Base-by-base conservation (phyloP, 2,329 filamentous ascomycete species). In the Drechslerella stenobrocha region DNA sequence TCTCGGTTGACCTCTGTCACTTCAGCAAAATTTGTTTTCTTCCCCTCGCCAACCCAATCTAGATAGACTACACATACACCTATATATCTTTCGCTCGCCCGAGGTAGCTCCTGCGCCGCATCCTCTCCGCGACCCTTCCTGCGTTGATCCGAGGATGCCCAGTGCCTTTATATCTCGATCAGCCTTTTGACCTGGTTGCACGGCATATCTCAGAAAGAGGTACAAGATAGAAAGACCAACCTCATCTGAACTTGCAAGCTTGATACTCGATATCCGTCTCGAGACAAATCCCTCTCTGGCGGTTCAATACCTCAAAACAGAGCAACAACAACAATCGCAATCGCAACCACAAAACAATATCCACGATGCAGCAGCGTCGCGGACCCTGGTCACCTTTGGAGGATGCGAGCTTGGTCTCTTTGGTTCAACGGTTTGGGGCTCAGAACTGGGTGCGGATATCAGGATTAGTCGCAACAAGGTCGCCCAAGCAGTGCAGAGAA, bases 401-500 rank as follows among this genome's bases (percentile, higher is more conserved):
- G 77, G 90, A 95, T 75, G 78, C 81, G 50, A 80, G 82, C 67
- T 81, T 95, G 22, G 81, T 90, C 71, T 80, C 83, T 65, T 82
- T 92, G 22, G 87, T 95, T 69, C 80, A 82, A 47, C 80, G 81
- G 52, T 84, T 89, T 76, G 88, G 89, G 28, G 82, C 88, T 28
- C 82, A 88, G 75, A 93, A 96, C 81, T 97, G 92, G 92, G 90
- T 96, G 11, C 83, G 85, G 71, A 95, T 96, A 74, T 85, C 91
- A 26, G 80, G 85, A 56, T 81, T 85, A 71, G 85, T 96, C 73
- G 82, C 83, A 65, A 86, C 87, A 23, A 84, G 92, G 70, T 89
- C 89, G 22, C 87, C 92, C 53, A 97, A 97, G 80, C 92, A 97
- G 79, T 97, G 92, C 77, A 85, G 92, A 63, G 92, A 97, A 79